Evolutionary conservation across 208 protist species (phyloP).

Genomic region (Trypanosoma melophagium): DNA sequence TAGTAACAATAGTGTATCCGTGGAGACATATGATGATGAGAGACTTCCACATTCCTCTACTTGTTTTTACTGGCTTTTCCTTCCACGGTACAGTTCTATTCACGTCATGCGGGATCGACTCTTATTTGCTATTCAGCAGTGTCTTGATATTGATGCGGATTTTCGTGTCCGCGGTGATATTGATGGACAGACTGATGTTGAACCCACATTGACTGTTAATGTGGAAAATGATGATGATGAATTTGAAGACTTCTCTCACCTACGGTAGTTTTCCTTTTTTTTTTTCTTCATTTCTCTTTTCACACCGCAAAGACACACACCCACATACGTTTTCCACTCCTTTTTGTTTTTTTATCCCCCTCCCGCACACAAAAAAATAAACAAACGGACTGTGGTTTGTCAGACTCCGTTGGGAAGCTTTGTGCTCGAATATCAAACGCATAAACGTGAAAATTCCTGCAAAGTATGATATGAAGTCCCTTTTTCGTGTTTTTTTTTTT

Average conservation of each 20-base stretch:
- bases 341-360: not conserved
- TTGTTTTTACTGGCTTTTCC: conserved; percentile 95
- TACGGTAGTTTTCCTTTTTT: conserved; percentile 36
- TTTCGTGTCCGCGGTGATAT: conserved; percentile 82
- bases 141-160: conserved; percentile 95
- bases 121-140: conserved; percentile 95
- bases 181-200: conserved; percentile 40
- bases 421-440: too few relatives aligned
- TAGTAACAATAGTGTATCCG: not conserved
- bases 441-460: not conserved
- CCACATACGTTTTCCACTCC: not conserved
- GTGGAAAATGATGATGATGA: conserved; percentile 71
- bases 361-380: not conserved
- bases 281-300: conserved; percentile 17
- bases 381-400: not conserved
- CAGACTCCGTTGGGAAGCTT: too few relatives aligned
- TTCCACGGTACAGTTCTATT: conserved; percentile 90
- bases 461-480: not conserved
- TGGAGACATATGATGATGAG: conserved; percentile 53
- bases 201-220: conserved; percentile 56
- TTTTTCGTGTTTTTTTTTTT: not conserved
- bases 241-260: conserved; percentile 90
- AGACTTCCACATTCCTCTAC: conserved; percentile 93
- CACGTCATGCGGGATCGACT: conserved; percentile 90
- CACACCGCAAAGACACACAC: not conserved